Evolutionary conservation across 2,329 filamentous ascomycete species (phyloP).

Genomic region (Paecilomyces fulvus): DNA sequence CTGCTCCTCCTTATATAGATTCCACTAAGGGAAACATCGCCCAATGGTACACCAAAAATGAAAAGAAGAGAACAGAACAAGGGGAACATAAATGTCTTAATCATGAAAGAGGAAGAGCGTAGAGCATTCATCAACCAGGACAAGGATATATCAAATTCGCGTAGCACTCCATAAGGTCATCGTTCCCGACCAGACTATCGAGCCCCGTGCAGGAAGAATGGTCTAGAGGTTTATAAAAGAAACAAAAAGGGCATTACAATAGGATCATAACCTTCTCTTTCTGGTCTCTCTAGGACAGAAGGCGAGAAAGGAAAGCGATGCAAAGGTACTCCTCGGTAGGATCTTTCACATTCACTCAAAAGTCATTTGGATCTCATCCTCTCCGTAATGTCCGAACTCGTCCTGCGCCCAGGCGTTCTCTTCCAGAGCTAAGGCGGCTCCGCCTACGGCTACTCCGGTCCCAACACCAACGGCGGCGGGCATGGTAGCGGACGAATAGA

Average conservation of each 20-base stretch:
- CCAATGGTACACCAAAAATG: neutral
- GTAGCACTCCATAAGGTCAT: neutral
- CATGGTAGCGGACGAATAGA: constrained; percentile 25
- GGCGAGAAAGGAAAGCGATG: neutral
- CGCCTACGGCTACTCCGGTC: constrained; percentile 6
- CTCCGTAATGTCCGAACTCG: constrained; percentile 59
- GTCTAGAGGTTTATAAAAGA: neutral
- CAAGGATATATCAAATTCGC: neutral
- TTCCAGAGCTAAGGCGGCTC: constrained; percentile 24
- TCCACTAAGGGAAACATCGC: neutral
- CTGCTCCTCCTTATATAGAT: neutral
- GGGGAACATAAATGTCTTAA: neutral
- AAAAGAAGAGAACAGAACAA: neutral
- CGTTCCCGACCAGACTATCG: neutral
- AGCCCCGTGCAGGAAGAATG: neutral
- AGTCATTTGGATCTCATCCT: constrained; percentile 71
- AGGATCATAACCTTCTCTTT: neutral
- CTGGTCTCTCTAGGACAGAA: neutral
- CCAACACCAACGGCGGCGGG: constrained; percentile 18
- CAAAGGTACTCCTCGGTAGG: neutral
- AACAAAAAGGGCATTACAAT: neutral
- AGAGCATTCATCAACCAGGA: neutral
- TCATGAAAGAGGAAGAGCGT: neutral
- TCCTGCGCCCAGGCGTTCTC: constrained; percentile 64
- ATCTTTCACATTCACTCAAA: constrained; percentile 52